Conservation (phyloP, 257 asterid species). For the Phtheirospermum japonicum region DNA sequence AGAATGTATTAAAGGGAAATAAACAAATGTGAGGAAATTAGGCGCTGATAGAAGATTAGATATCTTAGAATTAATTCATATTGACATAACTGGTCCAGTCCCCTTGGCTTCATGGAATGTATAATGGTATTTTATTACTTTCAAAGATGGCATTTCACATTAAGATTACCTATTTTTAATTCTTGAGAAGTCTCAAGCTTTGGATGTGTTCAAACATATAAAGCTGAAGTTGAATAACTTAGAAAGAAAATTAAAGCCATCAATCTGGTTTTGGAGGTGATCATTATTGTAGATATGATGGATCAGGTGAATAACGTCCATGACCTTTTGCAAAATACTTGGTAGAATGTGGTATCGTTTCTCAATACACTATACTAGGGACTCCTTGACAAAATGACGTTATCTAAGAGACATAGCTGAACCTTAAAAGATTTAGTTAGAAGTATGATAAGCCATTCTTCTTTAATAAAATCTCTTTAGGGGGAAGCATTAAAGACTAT, state of each 20-base stretch:
- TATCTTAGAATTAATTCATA: neutral
- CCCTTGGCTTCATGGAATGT: neutral
- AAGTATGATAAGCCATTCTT: conserved; percentile 3
- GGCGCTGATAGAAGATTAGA: neutral
- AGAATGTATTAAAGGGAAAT: conserved; percentile 19
- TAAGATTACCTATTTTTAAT: too few relatives aligned
- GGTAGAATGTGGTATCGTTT: neutral
- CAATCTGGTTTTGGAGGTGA: neutral
- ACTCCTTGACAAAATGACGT: neutral
- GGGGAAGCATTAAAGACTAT: neutral
- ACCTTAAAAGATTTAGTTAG: neutral
- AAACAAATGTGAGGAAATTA: conserved; percentile 7
- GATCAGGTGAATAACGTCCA: too few relatives aligned
- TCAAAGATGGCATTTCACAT: neutral
- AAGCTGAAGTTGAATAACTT: neutral
- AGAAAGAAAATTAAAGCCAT: neutral
- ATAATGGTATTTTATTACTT: neutral
- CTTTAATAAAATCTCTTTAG: neutral
- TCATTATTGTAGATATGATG: neutral
- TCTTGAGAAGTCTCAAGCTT: neutral
- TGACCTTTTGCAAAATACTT: neutral
- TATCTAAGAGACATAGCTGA: neutral
- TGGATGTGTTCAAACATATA: neutral
- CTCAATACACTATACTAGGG: neutral
- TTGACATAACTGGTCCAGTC: neutral